Evolutionary conservation across 23 red algal species (phyloP), one percentile per base, ranked within the genome.

Genomic region (Porphyridium purpureum): DNA sequence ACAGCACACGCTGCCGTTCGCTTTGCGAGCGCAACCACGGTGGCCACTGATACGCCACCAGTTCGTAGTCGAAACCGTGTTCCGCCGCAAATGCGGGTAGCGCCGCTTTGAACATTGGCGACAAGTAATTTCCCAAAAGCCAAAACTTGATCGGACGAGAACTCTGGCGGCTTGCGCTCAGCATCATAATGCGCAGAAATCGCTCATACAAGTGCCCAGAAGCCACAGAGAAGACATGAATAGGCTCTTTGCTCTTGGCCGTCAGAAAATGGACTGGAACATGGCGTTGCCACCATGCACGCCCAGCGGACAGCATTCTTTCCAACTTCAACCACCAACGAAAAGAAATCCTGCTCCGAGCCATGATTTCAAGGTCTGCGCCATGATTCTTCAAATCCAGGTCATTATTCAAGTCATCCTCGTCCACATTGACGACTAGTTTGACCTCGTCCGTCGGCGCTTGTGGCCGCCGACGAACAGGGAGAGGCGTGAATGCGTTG

Each of bases 181-280:
- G 47, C 57, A 98, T 98, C 90, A 98, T 98, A 47, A 98, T 98
- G 21, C 76, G 75, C 42, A 98, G 58, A 27, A 98, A 69, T 4
- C 90, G 66, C 57, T 98, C 90, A 41, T 98, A 98, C 21, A 98
- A 59, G 42, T 98, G 81, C 7, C 90, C 90, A n/a, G 80, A 82
- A 1, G 90, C 90, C 0, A 98, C 69, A 1, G 90, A 86, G 50
- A 98, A 98, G n/a, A 98, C 62, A 46, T 98, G 58, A 21, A 98
- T 80, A 21, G 3, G 3, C 49, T 15, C 14, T 64, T 49, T 15
- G 20, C 22, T 49, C 5, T 5, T 24, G 46, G 41, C 31, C 24
- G 41, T 15, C 27, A 2, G 11, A 64, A 24, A 20, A 64, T 27
- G 59, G 3, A 49, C 3, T 29, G 17, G 1, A 50, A 17, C 41